Base-by-base conservation (phyloP, 1,284 basidiomycete species). In the Filobasidium uniguttulatum region DNA sequence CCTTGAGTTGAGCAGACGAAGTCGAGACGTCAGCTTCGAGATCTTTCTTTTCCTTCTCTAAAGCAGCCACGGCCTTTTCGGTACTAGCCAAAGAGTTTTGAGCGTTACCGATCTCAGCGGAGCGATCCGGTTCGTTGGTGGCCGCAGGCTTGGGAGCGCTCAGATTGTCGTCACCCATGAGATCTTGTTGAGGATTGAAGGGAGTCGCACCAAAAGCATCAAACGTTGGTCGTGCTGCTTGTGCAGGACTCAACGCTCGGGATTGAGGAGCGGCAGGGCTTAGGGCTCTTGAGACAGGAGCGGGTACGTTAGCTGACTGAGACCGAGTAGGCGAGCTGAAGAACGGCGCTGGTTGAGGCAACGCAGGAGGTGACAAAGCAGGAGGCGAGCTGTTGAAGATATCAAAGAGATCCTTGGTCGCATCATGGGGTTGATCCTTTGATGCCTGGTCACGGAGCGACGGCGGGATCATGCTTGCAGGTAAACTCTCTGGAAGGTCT, bases 81-180 rank as follows among this genome's bases (percentile, higher is more conserved):
- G 86, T 91, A n/a, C 84, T 87, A 56, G 75, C 74, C 31, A 91
- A 71, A 60, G 90, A 83, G 59, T 87, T 90, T 65, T 81, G 82
- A 28, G 79, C 69, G 62, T 93, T 91, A 7, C 86, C 88, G 40
- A 91, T 81, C 60, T 90, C 84, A 2, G 80, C 67, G 9, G 67
- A 66, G 22, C 60, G 56, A 41, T 67, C 66, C 5, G 44, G 33
- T 14, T 20, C 33, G 10, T 45, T 23, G 15, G 43, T 37, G 33
- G 44, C 34, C 3, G 36, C 30, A 6, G 56, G 31, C 9, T 9
- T 17, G 0, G 50, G 53, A 3, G 56, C 36, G 14, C 52, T 31
- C 20, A 55, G 56, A 0, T 54, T 48, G 20, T 68, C 68, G 37
- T 70, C 68, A 1, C 66, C 66, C 17, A 70, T 59, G 1, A 70